Conservation (phyloP, 1,139 yeast species). For the Scheffersomyces parashehatae region DNA sequence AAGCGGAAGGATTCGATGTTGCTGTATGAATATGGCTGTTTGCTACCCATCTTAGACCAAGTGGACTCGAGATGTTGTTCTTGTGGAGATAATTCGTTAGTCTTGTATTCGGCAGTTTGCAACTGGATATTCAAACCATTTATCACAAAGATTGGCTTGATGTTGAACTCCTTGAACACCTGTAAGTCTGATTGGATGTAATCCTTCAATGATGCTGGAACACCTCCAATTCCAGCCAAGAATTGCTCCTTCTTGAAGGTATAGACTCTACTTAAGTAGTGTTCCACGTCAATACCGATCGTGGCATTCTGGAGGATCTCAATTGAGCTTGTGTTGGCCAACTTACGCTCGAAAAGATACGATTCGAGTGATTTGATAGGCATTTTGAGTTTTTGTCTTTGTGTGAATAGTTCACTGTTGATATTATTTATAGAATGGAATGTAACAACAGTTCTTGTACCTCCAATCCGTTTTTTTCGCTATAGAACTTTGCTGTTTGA, state of each 20-base stretch:
- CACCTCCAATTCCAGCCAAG: constrained; percentile 80
- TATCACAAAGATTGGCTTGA: constrained; percentile 77
- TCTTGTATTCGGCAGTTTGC: constrained; percentile 27
- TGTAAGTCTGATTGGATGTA: constrained; percentile 64
- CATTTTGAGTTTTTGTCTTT: constrained; percentile 20
- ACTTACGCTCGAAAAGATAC: constrained; percentile 66
- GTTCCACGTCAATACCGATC: constrained; percentile 84
- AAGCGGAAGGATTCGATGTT: constrained; percentile 45
- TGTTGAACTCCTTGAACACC: constrained; percentile 58
- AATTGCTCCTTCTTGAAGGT: constrained; percentile 69
- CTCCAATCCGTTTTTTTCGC: too few relatives aligned
- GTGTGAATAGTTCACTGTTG: too few relatives aligned
- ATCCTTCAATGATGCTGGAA: constrained; percentile 64
- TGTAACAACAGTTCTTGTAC: too few relatives aligned
- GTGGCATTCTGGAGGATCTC: constrained; percentile 68
- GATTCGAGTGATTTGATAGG: constrained; percentile 72
- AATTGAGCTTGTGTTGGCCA: constrained; percentile 63
- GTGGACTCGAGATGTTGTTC: constrained; percentile 49
- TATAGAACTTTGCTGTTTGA: too few relatives aligned
- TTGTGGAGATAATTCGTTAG: constrained; percentile 43
- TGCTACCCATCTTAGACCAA: constrained; percentile 43
- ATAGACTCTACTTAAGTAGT: constrained; percentile 65
- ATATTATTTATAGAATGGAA: too few relatives aligned
- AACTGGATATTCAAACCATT: constrained; percentile 52
- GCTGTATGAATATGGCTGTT: constrained; percentile 28